Base-by-base conservation (phyloP, 345 rosid species). In the Kernera saxatilis region DNA sequence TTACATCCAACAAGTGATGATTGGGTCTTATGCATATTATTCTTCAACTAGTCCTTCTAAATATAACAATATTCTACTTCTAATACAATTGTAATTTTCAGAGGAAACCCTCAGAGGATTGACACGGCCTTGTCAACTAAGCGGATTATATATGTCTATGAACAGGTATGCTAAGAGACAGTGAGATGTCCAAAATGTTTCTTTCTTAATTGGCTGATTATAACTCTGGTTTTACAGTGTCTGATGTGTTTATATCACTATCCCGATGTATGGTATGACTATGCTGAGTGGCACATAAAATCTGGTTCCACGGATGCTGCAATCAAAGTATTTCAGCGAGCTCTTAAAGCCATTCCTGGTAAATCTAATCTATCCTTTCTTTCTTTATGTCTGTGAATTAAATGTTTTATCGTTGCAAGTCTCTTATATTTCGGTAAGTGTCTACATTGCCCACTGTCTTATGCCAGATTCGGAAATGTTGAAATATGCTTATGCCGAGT, bases 291-390 rank as follows among this genome's bases (percentile, higher is more conserved):
- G 97, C 92, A 87, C 77, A 84, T 87, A 63, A 91, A 89, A 85
- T 77, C 78, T 87, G 97, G 99, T 56, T 79, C 93, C 46, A 50
- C 80, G 25, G 99, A 93, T 80, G 85, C 96, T 69, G 97, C 96
- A 73, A 70, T 86, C 76, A 93, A 89, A 88, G 94, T 93, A 46
- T 93, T 83, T 82, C 96, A 93, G 84, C 85, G 97, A 76, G 94
- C 97, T 74, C 74, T 93, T 77, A 91, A 89, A 87, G 97, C 94
- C 52, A 91, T 93, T 74, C 95, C 96, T 53, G 96, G 98, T 93
- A 80, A 25, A 13, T 52, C 30, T 66, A 18, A 54, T 30, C 21
- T 74, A 21, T 46, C 73, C 9, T 51, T 41, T 33, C 10, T 4
- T 54, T 63, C 13, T 29, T 26, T 67, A 5, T 67, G 63, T 60